These are phyloP conservation scores for Penicillium parvum DNA, from an alignment of 495 filamentous ascomycete species.

Conservation along the genomic window DNA sequence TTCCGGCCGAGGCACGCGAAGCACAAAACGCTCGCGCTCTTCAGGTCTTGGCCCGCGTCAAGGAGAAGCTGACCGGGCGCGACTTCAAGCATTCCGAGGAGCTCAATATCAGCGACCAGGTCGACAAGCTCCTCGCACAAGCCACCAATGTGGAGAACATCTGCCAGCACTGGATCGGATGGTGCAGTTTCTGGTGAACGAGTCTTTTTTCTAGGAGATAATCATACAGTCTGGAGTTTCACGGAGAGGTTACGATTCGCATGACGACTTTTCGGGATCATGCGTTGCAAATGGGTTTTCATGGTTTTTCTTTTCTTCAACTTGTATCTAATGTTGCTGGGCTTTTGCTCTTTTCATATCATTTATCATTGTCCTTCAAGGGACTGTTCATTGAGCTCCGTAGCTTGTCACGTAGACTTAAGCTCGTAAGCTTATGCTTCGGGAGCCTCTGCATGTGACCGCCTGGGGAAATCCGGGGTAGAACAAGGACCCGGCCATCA, in stretches of 20 bases:
- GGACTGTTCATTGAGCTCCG: too few species aligned
- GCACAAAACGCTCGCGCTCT: conserved; percentile 90
- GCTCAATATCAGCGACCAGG: conserved; percentile 79
- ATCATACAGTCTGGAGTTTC: conserved; percentile 10
- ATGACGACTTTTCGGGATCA: conserved; percentile 15
- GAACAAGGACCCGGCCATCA: too few species aligned
- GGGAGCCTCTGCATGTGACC: conserved; percentile 1
- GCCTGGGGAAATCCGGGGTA: conserved; percentile 10
- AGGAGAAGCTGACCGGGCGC: conserved; percentile 82
- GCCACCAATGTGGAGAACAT: conserved; percentile 96
- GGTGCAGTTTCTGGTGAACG: conserved; percentile 85
- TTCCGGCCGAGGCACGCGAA: conserved; percentile 56
- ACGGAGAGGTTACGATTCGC: conserved; percentile 15
- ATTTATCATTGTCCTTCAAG: conserved; percentile 1
- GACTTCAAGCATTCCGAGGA: conserved; percentile 68
- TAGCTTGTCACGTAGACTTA: too few species aligned
- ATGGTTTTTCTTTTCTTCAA: conserved; percentile 9
- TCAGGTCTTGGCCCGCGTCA: conserved; percentile 85
- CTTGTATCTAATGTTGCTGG: conserved; percentile 25
- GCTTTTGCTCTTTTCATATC: conserved; percentile 7
- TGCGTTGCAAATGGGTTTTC: conserved; percentile 4
- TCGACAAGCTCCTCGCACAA: conserved; percentile 89
- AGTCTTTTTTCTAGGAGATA: not conserved
- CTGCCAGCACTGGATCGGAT: conserved; percentile 98
- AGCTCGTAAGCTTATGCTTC: too few species aligned